Evolutionary conservation across 1,284 basidiomycete genomes (phyloP).

Genomic region (Amylostereum chailletii): DNA sequence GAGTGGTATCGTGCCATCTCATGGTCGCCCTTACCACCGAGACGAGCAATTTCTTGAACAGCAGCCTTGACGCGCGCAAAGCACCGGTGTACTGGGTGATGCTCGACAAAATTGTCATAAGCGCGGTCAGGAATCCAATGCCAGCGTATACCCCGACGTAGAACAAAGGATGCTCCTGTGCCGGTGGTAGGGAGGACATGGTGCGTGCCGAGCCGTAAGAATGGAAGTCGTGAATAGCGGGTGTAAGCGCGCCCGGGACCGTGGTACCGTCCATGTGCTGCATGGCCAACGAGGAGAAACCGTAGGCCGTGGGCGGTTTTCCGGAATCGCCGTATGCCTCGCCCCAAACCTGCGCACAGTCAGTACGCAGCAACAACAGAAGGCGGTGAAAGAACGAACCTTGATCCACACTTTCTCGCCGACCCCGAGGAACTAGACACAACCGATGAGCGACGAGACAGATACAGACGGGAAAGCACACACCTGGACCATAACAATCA

Average conservation of each 20-base stretch:
- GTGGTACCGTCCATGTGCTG: constrained; percentile 34
- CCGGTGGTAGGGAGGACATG: constrained; percentile 28
- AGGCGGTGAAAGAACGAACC: constrained; percentile 29
- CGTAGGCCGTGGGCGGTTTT: constrained; percentile 12
- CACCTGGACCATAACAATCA: constrained; percentile 43
- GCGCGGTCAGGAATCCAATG: constrained; percentile 39
- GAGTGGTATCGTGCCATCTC: constrained; percentile 43
- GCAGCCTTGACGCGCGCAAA: constrained; percentile 45
- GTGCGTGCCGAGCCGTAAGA: no score
- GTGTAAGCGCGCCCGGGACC: no score
- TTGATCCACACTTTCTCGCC: constrained; percentile 70
- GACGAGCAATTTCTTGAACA: constrained; percentile 49
- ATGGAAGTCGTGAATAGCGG: no score
- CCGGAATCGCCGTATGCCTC: constrained; percentile 37
- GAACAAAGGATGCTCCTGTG: constrained; percentile 49
- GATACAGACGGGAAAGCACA: background rate
- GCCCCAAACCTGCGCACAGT: constrained; percentile 42
- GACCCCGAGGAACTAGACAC: constrained; percentile 33
- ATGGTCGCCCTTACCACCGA: constrained; percentile 55
- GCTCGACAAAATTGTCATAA: constrained; percentile 35
- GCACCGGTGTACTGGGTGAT: constrained; percentile 54
- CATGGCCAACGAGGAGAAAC: constrained; percentile 20
- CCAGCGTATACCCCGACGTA: constrained; percentile 55
- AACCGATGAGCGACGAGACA: no score
- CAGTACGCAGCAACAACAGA: background rate